These are phyloP conservation scores for Blastocystis sp. DNA, from an alignment of 352 stramenopile species.

Conservation along the genomic window DNA sequence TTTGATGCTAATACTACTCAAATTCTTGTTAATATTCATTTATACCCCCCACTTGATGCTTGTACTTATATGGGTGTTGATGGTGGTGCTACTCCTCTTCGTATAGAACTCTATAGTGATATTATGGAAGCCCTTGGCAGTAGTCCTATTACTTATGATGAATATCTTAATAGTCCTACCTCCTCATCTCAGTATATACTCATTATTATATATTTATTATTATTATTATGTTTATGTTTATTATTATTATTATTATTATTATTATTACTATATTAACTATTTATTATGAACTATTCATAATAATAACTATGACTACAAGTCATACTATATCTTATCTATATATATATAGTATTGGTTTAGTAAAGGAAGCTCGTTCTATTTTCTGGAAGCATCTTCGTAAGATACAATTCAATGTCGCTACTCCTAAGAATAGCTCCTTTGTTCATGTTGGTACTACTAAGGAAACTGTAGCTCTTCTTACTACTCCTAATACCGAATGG, in stretches of 20 bases:
- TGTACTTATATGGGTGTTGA: slow-evolving; percentile 39
- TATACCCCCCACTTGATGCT: slow-evolving; percentile 16
- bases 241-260: too few relatives aligned
- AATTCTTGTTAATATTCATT: slow-evolving; percentile 30
- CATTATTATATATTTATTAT: too few relatives aligned
- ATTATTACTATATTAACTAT: too few relatives aligned
- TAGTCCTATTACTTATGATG: slow-evolving; percentile 14
- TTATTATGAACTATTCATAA: too few relatives aligned
- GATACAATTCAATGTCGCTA: slow-evolving; percentile 31
- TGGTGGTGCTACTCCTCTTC: slow-evolving; percentile 19
- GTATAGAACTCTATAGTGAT: slow-evolving; percentile 38
- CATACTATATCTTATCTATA: too few relatives aligned
- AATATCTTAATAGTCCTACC: slow-evolving; percentile 36
- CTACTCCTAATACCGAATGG: too few relatives aligned
- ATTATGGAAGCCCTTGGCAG: slow-evolving; percentile 34
- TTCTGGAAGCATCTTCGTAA: slow-evolving; percentile 35
- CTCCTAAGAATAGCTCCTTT: slow-evolving; percentile 25
- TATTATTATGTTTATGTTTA: too few relatives aligned
- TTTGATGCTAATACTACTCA: slow-evolving; percentile 25
- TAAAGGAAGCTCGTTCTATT: slow-evolving; percentile 27
- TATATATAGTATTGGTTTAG: slow-evolving; percentile 11
- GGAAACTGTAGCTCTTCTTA: not conserved
- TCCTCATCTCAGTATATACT: not conserved
- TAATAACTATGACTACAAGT: too few relatives aligned
- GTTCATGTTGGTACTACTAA: slow-evolving; percentile 37